A percentile compares a stretch with the other conserved stretches of the same genome.
These are phyloP conservation scores for Acorus calamus DNA, from an alignment of 106 monocot species.

Conservation along the genomic window DNA sequence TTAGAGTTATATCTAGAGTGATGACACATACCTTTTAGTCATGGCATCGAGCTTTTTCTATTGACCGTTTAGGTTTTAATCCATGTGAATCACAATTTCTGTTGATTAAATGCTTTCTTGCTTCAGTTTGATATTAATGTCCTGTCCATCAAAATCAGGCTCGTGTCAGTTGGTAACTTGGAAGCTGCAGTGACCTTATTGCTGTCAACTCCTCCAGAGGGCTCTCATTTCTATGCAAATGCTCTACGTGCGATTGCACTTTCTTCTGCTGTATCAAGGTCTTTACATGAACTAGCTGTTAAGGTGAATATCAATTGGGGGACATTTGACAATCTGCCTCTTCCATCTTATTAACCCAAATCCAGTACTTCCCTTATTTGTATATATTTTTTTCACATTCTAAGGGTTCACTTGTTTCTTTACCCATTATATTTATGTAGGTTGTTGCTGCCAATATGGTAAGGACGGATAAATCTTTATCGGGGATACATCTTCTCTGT, in stretches of 20 bases:
- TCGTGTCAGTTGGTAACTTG: slow-evolving; percentile 84
- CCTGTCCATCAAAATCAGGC: slow-evolving; percentile 33
- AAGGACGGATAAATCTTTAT: slow-evolving; percentile 89
- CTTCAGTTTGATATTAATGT: too few species aligned
- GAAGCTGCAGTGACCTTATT: slow-evolving; percentile 91
- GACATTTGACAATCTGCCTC: too few species aligned
- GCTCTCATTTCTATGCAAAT: slow-evolving; percentile 88
- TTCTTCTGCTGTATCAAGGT: slow-evolving; percentile 92
- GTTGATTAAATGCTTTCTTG: too few species aligned
- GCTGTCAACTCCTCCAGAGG: slow-evolving; percentile 95
- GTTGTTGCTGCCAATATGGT: slow-evolving; percentile 99
- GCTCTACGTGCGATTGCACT: slow-evolving; percentile 89
- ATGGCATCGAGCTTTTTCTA: too few species aligned
- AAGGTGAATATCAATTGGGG: slow-evolving; percentile 45
- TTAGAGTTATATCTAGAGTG: too few species aligned
- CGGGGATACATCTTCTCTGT: slow-evolving; percentile 93
- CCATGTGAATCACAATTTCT: too few species aligned
- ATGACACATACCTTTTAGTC: too few species aligned
- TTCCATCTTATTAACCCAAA: too few species aligned
- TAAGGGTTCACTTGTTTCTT: neutral
- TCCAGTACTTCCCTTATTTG: neutral
- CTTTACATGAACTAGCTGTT: slow-evolving; percentile 97
- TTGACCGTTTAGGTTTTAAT: too few species aligned
- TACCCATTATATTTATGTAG: slow-evolving; percentile 18
- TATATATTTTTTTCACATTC: neutral